Evolutionary conservation across 2,329 filamentous ascomycete species (phyloP).

Genomic region (Diaporthe humulicola): DNA sequence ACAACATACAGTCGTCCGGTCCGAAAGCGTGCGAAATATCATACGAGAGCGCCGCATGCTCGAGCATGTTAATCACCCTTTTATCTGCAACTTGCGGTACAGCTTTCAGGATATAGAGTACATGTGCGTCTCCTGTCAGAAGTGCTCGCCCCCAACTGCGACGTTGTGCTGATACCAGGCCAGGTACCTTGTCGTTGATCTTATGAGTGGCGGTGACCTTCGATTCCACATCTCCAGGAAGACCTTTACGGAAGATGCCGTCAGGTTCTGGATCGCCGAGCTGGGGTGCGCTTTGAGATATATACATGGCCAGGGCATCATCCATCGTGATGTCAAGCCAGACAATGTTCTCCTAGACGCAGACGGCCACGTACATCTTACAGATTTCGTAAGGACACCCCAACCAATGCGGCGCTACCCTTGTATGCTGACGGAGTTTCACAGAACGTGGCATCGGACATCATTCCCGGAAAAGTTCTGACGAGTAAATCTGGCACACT

Average conservation of each 20-base stretch:
- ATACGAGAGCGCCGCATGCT: constrained; percentile 98
- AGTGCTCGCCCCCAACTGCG: neutral
- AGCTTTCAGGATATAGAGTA: constrained; percentile 99
- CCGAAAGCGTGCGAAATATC: constrained; percentile 97
- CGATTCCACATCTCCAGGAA: constrained; percentile 98
- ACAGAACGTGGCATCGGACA: constrained; percentile 98
- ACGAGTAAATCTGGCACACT: constrained; percentile 97
- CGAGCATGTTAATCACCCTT: constrained; percentile 97
- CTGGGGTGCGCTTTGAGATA: constrained; percentile 92
- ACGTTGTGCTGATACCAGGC: constrained; percentile 32
- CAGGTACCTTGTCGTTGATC: constrained; percentile 96
- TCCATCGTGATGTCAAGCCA: constrained; percentile 92
- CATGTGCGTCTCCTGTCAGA: constrained; percentile 73
- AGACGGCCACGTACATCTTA: constrained; percentile 95
- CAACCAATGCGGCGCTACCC: constrained; percentile 26
- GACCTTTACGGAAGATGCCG: constrained; percentile 96
- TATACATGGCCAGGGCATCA: constrained; percentile 87
- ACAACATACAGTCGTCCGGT: constrained; percentile 82
- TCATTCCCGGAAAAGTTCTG: constrained; percentile 83
- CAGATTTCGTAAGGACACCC: constrained; percentile 84
- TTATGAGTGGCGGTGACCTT: constrained; percentile 97
- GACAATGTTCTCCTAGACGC: constrained; percentile 91
- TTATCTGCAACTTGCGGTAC: constrained; percentile 98
- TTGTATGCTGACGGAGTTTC: constrained; percentile 49
- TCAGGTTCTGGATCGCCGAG: constrained; percentile 97